Conservation (phyloP, 2,329 filamentous ascomycete genomes). For the Scytalidium lignicola region DNA sequence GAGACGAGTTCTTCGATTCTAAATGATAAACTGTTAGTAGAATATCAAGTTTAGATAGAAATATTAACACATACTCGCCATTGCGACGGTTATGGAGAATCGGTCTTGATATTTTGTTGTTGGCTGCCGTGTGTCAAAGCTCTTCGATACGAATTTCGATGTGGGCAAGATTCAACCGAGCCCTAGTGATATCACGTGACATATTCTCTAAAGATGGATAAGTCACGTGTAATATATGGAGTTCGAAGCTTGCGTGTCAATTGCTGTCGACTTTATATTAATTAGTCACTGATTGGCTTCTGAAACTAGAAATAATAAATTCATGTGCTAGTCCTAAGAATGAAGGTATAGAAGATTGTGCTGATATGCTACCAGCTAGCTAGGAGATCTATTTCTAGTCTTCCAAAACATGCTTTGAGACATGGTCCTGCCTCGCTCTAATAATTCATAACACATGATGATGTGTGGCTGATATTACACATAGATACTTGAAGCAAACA, state of each 20-base stretch:
- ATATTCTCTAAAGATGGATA: too few relatives aligned
- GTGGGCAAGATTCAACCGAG: background rate
- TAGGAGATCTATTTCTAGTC: too few relatives aligned
- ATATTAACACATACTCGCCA: conserved; percentile 59
- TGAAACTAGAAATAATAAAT: too few relatives aligned
- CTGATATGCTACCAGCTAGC: too few relatives aligned
- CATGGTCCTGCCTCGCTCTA: background rate
- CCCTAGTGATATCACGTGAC: background rate
- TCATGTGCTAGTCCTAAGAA: background rate
- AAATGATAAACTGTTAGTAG: conserved; percentile 13
- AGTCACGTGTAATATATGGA: too few relatives aligned
- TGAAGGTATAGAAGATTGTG: too few relatives aligned
- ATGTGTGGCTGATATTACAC: background rate
- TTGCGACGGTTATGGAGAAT: conserved; percentile 40
- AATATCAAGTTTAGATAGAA: background rate
- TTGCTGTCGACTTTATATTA: too few relatives aligned
- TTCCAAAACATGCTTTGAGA: too few relatives aligned
- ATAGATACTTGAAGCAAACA: background rate
- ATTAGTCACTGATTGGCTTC: too few relatives aligned
- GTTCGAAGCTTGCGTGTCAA: too few relatives aligned
- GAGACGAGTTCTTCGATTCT: conserved; percentile 99
- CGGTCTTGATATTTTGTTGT: conserved; percentile 7
- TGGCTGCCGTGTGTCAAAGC: background rate
- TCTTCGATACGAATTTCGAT: conserved; percentile 1
- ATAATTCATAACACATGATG: background rate